These are phyloP conservation scores for Eimeria zaria DNA, from an alignment of 169 alveolate genomes.

Conservation along the genomic window DNA sequence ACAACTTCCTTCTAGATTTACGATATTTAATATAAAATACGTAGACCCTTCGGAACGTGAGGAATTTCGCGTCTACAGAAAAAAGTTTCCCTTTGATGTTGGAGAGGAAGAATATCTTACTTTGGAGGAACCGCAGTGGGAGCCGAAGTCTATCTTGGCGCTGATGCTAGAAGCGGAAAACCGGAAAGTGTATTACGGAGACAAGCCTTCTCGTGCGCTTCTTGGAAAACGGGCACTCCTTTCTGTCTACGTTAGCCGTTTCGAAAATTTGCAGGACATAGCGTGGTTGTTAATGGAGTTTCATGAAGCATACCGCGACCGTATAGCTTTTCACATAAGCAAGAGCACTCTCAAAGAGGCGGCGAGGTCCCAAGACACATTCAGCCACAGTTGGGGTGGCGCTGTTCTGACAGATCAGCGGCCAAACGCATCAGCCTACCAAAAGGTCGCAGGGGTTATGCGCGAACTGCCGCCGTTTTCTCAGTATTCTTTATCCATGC, in stretches of 20 bases:
- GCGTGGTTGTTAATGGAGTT: constrained; percentile 48
- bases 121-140: constrained; percentile 4
- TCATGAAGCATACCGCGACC: not conserved
- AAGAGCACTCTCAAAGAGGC: constrained; percentile 12
- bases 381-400: constrained; percentile 59
- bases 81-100: constrained; percentile 21
- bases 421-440: constrained; percentile 17
- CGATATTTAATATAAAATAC: not conserved
- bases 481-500: constrained; percentile 57
- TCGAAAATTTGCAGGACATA: constrained; percentile 44
- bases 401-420: constrained; percentile 11
- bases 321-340: constrained; percentile 17
- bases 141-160: not conserved
- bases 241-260: constrained; percentile 13
- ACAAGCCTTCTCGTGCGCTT: constrained; percentile 4
- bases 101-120: constrained; percentile 30
- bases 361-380: constrained; percentile 22
- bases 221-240: constrained; percentile 25
- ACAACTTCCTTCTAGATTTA: not conserved
- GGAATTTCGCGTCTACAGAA: constrained; percentile 16
- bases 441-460: not conserved
- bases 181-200: constrained; percentile 36
- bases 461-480: constrained; percentile 26
- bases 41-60: constrained; percentile 7
- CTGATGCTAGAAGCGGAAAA: constrained; percentile 36